Evolutionary conservation across 2,329 filamentous ascomycete species (phyloP).

Genomic region (Paecilomyces variotii): DNA sequence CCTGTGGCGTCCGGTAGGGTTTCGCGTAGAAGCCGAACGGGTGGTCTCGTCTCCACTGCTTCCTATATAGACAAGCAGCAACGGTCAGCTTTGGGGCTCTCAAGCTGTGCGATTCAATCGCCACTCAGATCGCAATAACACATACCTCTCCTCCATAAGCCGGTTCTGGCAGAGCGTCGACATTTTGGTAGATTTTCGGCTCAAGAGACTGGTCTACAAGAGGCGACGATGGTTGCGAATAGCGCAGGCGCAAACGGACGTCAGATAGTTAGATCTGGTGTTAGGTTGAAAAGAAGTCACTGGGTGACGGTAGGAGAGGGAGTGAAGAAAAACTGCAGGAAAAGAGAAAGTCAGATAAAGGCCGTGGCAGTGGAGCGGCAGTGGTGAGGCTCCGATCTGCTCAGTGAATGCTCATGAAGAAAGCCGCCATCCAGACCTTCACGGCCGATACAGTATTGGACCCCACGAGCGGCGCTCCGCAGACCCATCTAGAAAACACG

Average conservation of each 20-base stretch:
- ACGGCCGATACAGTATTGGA: background rate
- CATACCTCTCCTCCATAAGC: conserved; percentile 78
- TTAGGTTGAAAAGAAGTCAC: background rate
- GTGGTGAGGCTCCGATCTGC: background rate
- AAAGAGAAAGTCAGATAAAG: background rate
- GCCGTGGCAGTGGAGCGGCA: background rate
- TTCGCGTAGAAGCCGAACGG: conserved; percentile 97
- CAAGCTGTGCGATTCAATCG: background rate
- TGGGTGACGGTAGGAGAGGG: background rate
- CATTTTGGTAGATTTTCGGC: conserved; percentile 46
- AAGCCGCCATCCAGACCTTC: background rate
- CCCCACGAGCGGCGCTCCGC: background rate
- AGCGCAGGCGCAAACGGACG: background rate
- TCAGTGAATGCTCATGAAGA: background rate
- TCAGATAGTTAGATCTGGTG: background rate
- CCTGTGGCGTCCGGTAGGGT: conserved; percentile 69
- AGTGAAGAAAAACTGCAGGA: background rate
- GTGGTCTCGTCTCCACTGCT: conserved; percentile 94
- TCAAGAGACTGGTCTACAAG: background rate
- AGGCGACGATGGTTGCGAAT: background rate
- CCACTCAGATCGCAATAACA: conserved; percentile 6
- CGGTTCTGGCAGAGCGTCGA: conserved; percentile 74
- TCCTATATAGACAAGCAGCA: conserved; percentile 47
- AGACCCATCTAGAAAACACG: background rate
- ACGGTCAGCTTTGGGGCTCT: conserved; percentile 8